phyloP scores from a whole-genome alignment of 83 land plant genomes.

The Picea mariana region DNA sequence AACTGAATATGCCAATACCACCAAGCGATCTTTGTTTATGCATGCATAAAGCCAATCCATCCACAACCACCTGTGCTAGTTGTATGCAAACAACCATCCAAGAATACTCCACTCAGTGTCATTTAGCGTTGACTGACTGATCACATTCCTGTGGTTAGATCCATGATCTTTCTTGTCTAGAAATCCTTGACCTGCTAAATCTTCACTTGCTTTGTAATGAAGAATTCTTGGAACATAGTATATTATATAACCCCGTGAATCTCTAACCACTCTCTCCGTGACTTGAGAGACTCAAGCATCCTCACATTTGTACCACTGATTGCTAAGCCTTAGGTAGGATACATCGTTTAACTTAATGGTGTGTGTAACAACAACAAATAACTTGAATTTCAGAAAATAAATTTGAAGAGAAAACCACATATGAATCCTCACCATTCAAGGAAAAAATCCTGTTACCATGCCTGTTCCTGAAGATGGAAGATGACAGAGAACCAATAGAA shows the following conservation, averaged over 20 bases:
- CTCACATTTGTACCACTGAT: conserved; percentile 90
- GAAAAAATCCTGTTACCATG: conserved; percentile 73
- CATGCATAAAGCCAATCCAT: not conserved
- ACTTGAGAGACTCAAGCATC: conserved; percentile 86
- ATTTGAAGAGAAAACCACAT: conserved; percentile 20
- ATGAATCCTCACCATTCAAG: conserved; percentile 47
- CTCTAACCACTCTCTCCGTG: conserved; percentile 70
- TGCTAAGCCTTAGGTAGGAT: conserved; percentile 57
- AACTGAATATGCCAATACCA: too few species aligned
- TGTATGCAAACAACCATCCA: not conserved
- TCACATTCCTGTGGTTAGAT: not conserved
- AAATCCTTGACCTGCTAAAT: conserved; percentile 11
- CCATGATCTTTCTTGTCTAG: not conserved
- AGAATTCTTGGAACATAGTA: conserved; percentile 75
- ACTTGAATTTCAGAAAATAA: conserved; percentile 58
- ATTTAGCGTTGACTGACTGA: not conserved
- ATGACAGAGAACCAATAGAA: conserved; percentile 82
- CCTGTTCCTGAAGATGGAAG: conserved; percentile 65
- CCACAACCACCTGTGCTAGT: not conserved
- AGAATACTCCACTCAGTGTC: not conserved
- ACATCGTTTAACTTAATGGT: conserved; percentile 78
- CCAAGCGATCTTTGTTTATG: too few species aligned
- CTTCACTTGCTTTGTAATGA: conserved; percentile 35
- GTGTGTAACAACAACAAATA: conserved; percentile 86
- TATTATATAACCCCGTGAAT: conserved; percentile 79